Evolutionary conservation across 2,329 filamentous ascomycete genomes (phyloP), one percentile per base, ranked within the genome.

Genomic region (Epicoccum nigrum): DNA sequence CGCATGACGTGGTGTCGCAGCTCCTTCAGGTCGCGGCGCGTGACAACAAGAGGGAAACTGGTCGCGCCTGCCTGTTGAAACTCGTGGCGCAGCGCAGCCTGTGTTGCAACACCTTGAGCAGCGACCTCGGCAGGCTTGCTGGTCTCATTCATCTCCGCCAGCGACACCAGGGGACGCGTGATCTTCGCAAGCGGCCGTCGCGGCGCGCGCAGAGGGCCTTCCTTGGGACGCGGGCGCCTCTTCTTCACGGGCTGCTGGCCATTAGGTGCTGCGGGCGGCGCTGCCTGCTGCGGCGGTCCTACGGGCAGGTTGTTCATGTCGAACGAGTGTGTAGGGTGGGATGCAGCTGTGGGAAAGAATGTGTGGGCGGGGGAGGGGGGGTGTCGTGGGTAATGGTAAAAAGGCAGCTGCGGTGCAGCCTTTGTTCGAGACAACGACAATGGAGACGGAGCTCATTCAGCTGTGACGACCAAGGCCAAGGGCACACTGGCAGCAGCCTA

Each of bases 1-100:
- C 90, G 87, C 80, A 96, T 92, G 56, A 96, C 84, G 69, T 99
- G 94, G 66, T 92, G 86, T 40, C 93, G 88, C 52, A 96, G 77
- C 61, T 94, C 88, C 48, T 90, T 81, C 41, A 96, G 74, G 8
- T 87, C 85, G 65, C 87, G 86, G 74, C 95, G 96, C 6, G 90
- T 95, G 6, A 92, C 90, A 58, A 91, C 84, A 15, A 97, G 81
- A 12, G 90, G 90, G 62, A 66, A 61, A 21, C 59, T 64, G 34
- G 38, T 54, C 20, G 65, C 68, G 46, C 63, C 65, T 33, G 64
- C 57, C 11, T 50, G 44, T n/a, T 65, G 57, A 25, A 56, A 67
- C 55, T 70, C 61, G 12, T 67, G 56, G 31, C 59, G 61, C 45
- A 70, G 58, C 49, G 58, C 55, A 23, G 68, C 63, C 8, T 60